phyloP scores from a whole-genome alignment of 345 rosid genomes.

The Rhizophora mangle region DNA sequence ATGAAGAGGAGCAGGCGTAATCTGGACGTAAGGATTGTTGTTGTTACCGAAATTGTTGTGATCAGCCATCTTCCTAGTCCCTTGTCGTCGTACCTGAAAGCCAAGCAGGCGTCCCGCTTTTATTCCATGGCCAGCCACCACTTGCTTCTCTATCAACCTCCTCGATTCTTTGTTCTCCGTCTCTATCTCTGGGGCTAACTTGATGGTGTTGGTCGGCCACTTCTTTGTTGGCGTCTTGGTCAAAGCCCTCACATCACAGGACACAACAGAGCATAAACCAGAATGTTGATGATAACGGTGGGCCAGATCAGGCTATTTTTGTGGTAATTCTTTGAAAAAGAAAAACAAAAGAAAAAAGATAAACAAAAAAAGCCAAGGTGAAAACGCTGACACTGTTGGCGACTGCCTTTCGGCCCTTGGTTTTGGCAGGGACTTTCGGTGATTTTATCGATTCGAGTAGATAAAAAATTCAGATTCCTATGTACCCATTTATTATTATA shows the following conservation, averaged over 20 bases:
- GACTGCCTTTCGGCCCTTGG: background rate
- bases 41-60: constrained; percentile 17
- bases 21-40: constrained; percentile 43
- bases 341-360: background rate
- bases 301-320: background rate
- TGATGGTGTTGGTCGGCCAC: background rate
- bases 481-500: too few species aligned
- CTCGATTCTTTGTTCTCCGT: background rate
- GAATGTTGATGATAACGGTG: background rate
- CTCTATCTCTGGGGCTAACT: background rate
- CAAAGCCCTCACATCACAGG: background rate
- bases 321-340: background rate
- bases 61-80: background rate
- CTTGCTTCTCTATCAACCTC: background rate
- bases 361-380: constrained; percentile 3
- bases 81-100: too few species aligned
- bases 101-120: background rate
- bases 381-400: background rate
- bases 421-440: constrained; percentile 1
- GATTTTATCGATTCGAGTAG: background rate
- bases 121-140: background rate
- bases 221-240: background rate
- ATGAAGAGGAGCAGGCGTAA: constrained; percentile 20
- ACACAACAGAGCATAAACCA: background rate
- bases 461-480: background rate